Base-by-base conservation (phyloP, 495 filamentous ascomycete species). In the Penicillium paradoxum region DNA sequence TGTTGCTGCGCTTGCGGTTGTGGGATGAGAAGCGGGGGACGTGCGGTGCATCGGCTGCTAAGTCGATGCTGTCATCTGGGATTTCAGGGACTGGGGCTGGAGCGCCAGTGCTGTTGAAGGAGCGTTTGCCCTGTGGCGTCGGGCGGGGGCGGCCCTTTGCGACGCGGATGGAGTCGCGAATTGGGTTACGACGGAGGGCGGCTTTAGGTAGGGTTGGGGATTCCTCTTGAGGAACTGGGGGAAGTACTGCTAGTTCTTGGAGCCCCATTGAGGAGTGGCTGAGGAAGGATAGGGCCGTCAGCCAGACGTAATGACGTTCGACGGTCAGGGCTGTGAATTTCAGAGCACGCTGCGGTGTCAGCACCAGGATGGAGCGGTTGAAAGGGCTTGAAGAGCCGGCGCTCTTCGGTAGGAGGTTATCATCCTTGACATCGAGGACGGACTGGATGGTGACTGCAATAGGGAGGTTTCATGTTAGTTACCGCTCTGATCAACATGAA, bases 371-470 rank as follows among this genome's bases (percentile, higher is more conserved):
- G 1, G 93, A 97, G 47, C 93, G 87, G 64, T 95, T 89, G 76
- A 96, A 97, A 2, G 87, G 73, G 15, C 73, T 65, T 7, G 78
- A 66, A 14, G 68, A 53, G 45, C 66, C 75, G 34, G 78, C 67
- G 53, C 82, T 82, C 64, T 91, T 92, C 2, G 93, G 95, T 46
- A 87, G 60, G 5, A 91, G 89, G 46, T 91, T 93, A 69, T 95
- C 88, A 63, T 98, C 93, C 66, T 92, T 91, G 59, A 98, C 93
- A 58, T 98, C 93, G 15, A 98, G 74, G 9, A 97, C 93, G 29
- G 93, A 97, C 73, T 97, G 91, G 58, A 98, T 97, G 15, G 79
- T 80, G 62, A 98, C 92, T 97, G 63, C 38, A 30, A 33, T 0
- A 41, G 30, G 40, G 4, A 29, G 8, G 15, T 29, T 29, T 7